Percentiles rank a stretch among this genome's conserved stretches.
These are phyloP conservation scores for Heterobasidion parviporum DNA, from an alignment of 1,284 basidiomycete species.

Conservation along the genomic window DNA sequence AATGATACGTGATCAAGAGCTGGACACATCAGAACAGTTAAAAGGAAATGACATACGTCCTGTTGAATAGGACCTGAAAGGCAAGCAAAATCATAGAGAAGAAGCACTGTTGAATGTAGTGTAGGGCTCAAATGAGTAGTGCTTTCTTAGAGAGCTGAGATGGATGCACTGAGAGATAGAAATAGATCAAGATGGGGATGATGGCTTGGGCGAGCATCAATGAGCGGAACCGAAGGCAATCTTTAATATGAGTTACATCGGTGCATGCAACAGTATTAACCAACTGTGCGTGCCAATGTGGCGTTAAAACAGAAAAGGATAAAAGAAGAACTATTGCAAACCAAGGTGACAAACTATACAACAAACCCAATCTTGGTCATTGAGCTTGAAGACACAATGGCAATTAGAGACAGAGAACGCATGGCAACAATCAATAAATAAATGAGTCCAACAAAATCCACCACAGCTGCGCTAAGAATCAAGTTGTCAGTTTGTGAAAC, in stretches of 20 bases:
- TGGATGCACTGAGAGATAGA: constrained; percentile 47
- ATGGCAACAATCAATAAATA: constrained; percentile 39
- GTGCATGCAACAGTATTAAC: constrained; percentile 25
- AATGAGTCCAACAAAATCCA: constrained; percentile 69
- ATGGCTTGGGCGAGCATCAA: constrained; percentile 49
- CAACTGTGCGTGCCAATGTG: constrained; percentile 12
- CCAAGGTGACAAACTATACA: constrained; percentile 7
- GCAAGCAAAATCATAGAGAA: constrained; percentile 61
- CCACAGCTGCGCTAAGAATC: constrained; percentile 53
- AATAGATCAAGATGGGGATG: constrained; percentile 48
- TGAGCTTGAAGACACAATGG: background rate
- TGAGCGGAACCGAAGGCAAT: constrained; percentile 40
- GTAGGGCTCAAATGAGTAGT: background rate
- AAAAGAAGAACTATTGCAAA: background rate
- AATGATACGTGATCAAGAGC: background rate
- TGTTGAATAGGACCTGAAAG: constrained; percentile 52
- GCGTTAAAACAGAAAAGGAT: background rate
- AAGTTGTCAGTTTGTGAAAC: too few relatives aligned
- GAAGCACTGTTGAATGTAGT: constrained; percentile 3
- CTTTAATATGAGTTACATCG: constrained; percentile 22
- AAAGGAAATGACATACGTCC: constrained; percentile 25
- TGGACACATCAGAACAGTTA: background rate
- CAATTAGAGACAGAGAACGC: constrained; percentile 10
- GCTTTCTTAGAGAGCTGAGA: background rate
- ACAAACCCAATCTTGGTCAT: background rate